Conservation (phyloP, 2,329 filamentous ascomycete species). For the Colletotrichum agaves region DNA sequence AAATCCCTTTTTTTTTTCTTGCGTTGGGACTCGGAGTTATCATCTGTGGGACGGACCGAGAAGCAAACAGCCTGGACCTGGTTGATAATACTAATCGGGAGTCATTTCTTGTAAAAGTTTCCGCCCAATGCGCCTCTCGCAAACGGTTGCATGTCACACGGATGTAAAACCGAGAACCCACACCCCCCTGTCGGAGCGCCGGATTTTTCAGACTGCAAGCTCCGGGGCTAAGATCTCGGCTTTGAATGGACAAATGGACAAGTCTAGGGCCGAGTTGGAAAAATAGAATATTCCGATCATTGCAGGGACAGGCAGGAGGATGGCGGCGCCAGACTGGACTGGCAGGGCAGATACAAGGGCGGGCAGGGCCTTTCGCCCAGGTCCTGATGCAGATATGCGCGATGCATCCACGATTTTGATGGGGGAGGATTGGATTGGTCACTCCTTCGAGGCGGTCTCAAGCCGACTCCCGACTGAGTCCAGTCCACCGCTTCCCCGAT, state of each 20-base stretch:
- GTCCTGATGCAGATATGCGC: slow-evolving; percentile 36
- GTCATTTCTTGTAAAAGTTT: neutral
- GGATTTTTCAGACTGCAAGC: neutral
- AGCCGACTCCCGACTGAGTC: slow-evolving; percentile 18
- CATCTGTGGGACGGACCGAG: slow-evolving; percentile 2
- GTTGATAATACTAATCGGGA: neutral
- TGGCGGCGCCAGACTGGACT: too few species aligned
- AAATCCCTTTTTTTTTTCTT: slow-evolving; percentile 1
- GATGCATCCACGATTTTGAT: slow-evolving; percentile 29
- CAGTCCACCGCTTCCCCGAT: slow-evolving; percentile 28
- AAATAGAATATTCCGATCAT: slow-evolving; percentile 36
- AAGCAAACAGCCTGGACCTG: slow-evolving; percentile 5
- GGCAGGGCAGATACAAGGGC: neutral
- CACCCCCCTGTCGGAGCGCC: too few species aligned
- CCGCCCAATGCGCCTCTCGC: neutral
- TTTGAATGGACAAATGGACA: neutral
- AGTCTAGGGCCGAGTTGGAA: slow-evolving; percentile 19
- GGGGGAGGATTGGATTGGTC: neutral
- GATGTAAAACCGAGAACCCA: slow-evolving; percentile 22
- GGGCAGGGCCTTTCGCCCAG: slow-evolving; percentile 2
- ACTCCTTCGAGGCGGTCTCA: slow-evolving; percentile 19
- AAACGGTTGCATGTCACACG: slow-evolving; percentile 23
- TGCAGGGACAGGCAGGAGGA: slow-evolving; percentile 32
- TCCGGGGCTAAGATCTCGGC: neutral
- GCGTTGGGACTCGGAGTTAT: slow-evolving; percentile 4